Evolutionary conservation across 805 yeast species (phyloP), one percentile per base, ranked within the genome.

Genomic region (Ogataea minuta): DNA sequence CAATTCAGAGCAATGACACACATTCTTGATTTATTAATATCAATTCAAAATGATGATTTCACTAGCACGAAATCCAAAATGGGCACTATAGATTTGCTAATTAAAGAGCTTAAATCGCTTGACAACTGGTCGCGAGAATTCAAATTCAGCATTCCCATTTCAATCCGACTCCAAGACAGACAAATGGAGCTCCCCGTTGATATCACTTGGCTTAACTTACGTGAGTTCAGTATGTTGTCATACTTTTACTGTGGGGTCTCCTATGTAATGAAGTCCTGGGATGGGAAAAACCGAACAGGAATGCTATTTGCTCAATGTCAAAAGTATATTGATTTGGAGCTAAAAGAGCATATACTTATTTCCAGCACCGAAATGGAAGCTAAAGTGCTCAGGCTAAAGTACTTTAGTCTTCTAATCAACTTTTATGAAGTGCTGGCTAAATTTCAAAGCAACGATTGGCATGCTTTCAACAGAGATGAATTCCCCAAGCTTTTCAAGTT

Each of bases 201-300:
- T 15, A 47, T 70, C 2, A 51, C 53, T 13, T 74, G 79, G 77
- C 39, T 72, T 9, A 59, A 64, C 10, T 59, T 69, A 4, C 67
- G 64, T 28, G 76, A 72, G 40, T 70, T 68, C 49, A 62, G 64
- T 7, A 58, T 69, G 14, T 38, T 64, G 29, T 57, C 70, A 15
- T 71, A 70, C 46, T 64, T 70, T 30, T 49, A 67, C n/a, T 63
- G 69, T 25, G 78, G 74, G 2, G 50, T 73, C 5, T 52, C 64
- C 6, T 63, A 66, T 23, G 44, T 71, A 14, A 50, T 53, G 11
- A 70, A 65, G 27, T 54, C 67, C 1, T 56, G 66, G 52, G 63
- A 61, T 31, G 62, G 61, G 2, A 60, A 57, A 28, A 49, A 56
- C 11, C 60, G 67, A 34, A 54, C 73, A 5, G 48, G 47, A n/a